Conservation (phyloP, 192 early-diverging fungal genomes). For the Entomortierella parvispora region DNA sequence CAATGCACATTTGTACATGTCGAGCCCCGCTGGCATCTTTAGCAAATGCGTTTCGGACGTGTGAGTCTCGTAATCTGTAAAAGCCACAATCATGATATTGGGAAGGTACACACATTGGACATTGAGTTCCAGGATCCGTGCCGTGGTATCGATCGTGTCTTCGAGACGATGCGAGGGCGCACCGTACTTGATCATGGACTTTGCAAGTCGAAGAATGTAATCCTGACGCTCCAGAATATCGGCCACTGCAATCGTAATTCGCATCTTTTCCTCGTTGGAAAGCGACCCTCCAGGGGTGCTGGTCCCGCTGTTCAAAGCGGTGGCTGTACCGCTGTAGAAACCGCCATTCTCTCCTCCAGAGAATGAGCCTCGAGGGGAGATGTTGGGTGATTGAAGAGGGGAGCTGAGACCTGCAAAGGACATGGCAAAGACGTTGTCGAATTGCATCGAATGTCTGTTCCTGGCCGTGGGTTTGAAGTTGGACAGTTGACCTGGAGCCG, state of each 20-base stretch:
- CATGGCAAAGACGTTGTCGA: slow-evolving; percentile 21
- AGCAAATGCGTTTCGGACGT: slow-evolving; percentile 82
- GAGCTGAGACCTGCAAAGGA: slow-evolving; percentile 15
- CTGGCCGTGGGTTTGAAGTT: slow-evolving; percentile 20
- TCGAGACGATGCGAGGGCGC: slow-evolving; percentile 76
- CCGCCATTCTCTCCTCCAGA: slow-evolving; percentile 17
- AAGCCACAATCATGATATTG: slow-evolving; percentile 77
- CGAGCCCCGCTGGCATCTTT: slow-evolving; percentile 64
- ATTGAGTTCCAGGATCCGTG: slow-evolving; percentile 69
- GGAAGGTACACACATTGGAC: slow-evolving; percentile 75
- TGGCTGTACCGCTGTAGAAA: too few species aligned
- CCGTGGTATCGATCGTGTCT: slow-evolving; percentile 68
- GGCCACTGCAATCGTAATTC: slow-evolving; percentile 67
- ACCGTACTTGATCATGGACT: slow-evolving; percentile 75
- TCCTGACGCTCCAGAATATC: slow-evolving; percentile 77
- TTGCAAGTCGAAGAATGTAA: slow-evolving; percentile 68
- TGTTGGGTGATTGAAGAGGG: slow-evolving; percentile 17
- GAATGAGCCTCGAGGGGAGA: slow-evolving; percentile 33
- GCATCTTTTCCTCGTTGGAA: slow-evolving; percentile 58
- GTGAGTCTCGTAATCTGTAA: slow-evolving; percentile 76
- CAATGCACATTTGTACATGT: slow-evolving; percentile 74
- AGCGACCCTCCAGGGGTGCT: slow-evolving; percentile 10
- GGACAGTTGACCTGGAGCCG: slow-evolving; percentile 1
- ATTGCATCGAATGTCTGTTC: slow-evolving; percentile 16
- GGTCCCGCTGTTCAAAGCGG: neutral